phyloP scores from a whole-genome alignment of 176 grass and related monocot genomes.

The Ampelocalamus luodianensis region DNA sequence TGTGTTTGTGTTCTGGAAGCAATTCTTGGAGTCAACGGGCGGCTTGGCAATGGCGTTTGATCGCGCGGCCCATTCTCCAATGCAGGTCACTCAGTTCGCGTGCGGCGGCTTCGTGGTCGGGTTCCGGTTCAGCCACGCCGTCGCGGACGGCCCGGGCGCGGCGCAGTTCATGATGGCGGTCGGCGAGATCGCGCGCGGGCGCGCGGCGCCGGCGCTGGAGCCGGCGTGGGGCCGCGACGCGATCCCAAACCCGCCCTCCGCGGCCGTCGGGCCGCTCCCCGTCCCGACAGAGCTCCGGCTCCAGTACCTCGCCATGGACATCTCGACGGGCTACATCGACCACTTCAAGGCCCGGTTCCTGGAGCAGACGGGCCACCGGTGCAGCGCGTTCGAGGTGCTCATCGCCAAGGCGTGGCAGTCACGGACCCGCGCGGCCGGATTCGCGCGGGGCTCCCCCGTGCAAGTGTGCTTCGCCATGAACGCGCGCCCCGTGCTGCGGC shows the following conservation, averaged over 20 bases:
- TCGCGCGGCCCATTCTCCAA: not conserved
- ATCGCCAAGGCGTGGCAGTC: conserved; percentile 87
- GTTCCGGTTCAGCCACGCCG: conserved; percentile 76
- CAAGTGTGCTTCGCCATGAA: conserved; percentile 91
- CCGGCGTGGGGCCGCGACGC: conserved; percentile 71
- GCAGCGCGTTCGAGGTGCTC: conserved; percentile 87
- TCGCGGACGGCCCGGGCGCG: conserved; percentile 70
- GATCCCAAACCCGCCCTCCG: conserved; percentile 60
- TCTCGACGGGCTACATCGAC: conserved; percentile 71
- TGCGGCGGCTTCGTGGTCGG: conserved; percentile 93
- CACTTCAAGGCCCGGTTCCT: conserved; percentile 78
- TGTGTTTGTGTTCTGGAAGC: not conserved
- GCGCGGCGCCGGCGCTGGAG: conserved; percentile 30
- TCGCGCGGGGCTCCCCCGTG: conserved; percentile 37
- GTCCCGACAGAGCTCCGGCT: conserved; percentile 59
- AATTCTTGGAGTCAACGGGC: conserved; percentile 33
- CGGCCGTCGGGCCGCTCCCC: conserved; percentile 52
- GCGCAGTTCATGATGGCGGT: conserved; percentile 84
- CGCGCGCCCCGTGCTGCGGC: conserved; percentile 53
- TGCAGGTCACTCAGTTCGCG: conserved; percentile 80
- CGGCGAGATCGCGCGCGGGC: conserved; percentile 60
- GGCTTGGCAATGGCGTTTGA: not conserved
- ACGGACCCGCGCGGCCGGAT: conserved; percentile 59
- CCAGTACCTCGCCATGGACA: conserved; percentile 81
- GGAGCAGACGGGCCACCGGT: conserved; percentile 53